phyloP scores from a whole-genome alignment of 2,329 filamentous ascomycete species.

The Microdochium trichocladiopsis region DNA sequence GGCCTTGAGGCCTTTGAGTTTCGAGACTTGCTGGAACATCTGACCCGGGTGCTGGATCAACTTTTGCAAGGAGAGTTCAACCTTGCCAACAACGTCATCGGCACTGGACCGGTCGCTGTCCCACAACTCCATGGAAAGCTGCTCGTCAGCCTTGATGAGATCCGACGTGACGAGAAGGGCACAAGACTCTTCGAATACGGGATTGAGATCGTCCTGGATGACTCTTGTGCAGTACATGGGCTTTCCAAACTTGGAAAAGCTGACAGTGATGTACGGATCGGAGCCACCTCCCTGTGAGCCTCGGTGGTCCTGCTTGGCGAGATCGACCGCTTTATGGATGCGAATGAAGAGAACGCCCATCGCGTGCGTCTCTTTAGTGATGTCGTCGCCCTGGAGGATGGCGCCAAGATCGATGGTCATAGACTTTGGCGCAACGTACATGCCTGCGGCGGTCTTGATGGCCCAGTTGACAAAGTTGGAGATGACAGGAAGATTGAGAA shows the following conservation, averaged over 20 bases:
- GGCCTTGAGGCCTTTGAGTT: constrained; percentile 73
- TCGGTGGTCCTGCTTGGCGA: constrained; percentile 85
- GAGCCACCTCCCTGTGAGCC: constrained; percentile 82
- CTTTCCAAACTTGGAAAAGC: constrained; percentile 94
- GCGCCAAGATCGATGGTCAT: constrained; percentile 88
- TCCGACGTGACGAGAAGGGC: constrained; percentile 83
- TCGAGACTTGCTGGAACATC: constrained; percentile 86
- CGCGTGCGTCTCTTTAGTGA: constrained; percentile 82
- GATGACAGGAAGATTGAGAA: constrained; percentile 86
- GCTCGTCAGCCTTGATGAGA: constrained; percentile 87
- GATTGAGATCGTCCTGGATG: constrained; percentile 90
- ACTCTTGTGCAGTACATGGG: constrained; percentile 97
- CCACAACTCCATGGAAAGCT: constrained; percentile 90
- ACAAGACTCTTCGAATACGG: constrained; percentile 82
- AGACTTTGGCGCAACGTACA: constrained; percentile 93
- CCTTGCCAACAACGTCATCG: constrained; percentile 91
- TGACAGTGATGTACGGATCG: constrained; percentile 91
- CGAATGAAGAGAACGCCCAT: constrained; percentile 87
- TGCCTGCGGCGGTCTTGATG: constrained; percentile 75
- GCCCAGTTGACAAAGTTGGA: constrained; percentile 97
- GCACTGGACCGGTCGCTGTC: constrained; percentile 89
- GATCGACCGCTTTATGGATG: constrained; percentile 77
- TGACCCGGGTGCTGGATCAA: constrained; percentile 90
- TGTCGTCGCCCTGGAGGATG: constrained; percentile 84
- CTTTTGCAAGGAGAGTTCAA: constrained; percentile 89